These are phyloP conservation scores for Raphanus raphanistrum DNA, from an alignment of 345 rosid genomes.

Conservation along the genomic window DNA sequence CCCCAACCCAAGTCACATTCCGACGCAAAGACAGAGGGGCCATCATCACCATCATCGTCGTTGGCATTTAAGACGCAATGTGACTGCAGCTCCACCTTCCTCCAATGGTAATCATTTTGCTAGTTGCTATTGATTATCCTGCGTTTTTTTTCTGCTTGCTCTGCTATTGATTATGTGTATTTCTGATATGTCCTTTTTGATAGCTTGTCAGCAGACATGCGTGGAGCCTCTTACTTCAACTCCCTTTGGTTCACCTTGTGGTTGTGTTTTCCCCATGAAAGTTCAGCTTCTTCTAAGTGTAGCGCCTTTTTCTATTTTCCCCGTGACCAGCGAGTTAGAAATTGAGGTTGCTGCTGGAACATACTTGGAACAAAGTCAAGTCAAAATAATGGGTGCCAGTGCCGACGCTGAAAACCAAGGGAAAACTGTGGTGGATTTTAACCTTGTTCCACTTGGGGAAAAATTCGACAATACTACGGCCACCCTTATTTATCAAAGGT, in stretches of 20 bases:
- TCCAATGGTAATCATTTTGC: constrained; percentile 50
- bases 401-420: constrained; percentile 93
- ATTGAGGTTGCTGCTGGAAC: constrained; percentile 94
- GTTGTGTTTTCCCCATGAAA: constrained; percentile 97
- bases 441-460: constrained; percentile 96
- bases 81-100: constrained; percentile 66
- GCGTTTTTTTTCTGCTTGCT: too few relatives aligned
- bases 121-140: background rate
- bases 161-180: background rate
- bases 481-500: constrained; percentile 69
- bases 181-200: constrained; percentile 21
- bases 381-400: constrained; percentile 95
- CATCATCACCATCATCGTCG: constrained; percentile 58
- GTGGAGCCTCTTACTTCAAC: constrained; percentile 86
- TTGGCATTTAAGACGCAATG: constrained; percentile 50
- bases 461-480: constrained; percentile 98
- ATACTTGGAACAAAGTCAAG: constrained; percentile 95
- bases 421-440: constrained; percentile 77
- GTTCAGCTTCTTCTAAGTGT: constrained; percentile 79
- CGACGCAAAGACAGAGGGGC: constrained; percentile 40
- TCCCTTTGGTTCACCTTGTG: constrained; percentile 95
- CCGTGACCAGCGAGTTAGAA: constrained; percentile 86
- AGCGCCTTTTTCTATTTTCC: constrained; percentile 82
- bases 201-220: constrained; percentile 92
- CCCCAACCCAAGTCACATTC: constrained; percentile 45